Conservation (phyloP, 257 asterid genomes). For the Solanum chmielewskii region DNA sequence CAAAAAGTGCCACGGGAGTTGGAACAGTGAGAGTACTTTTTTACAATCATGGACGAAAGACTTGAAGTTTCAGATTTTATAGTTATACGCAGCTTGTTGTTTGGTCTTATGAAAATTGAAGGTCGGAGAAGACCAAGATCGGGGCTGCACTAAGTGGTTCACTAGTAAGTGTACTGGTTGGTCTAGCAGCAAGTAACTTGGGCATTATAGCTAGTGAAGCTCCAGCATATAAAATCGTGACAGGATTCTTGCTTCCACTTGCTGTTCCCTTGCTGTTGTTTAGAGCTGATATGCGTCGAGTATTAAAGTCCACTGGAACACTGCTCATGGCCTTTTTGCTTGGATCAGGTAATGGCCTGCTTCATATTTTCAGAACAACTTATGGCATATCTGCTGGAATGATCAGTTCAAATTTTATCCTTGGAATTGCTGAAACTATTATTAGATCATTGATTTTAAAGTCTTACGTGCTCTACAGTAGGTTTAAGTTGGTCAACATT, state of each 20-base stretch:
- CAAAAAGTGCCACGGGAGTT: not conserved
- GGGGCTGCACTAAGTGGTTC: slow-evolving; percentile 91
- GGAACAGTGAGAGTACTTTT: not conserved
- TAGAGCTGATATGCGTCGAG: slow-evolving; percentile 82
- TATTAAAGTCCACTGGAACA: slow-evolving; percentile 66
- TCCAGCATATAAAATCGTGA: slow-evolving; percentile 63
- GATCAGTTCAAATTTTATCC: not conserved
- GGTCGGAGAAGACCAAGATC: slow-evolving; percentile 86
- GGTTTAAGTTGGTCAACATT: not conserved
- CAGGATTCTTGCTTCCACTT: slow-evolving; percentile 63
- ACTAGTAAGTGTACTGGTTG: slow-evolving; percentile 63
- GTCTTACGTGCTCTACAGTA: not conserved
- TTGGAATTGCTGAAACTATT: not conserved
- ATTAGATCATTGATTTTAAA: not conserved
- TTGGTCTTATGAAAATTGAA: slow-evolving; percentile 8
- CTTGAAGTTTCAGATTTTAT: not conserved
- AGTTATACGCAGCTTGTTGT: not conserved
- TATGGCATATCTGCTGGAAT: not conserved
- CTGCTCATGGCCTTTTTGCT: slow-evolving; percentile 76
- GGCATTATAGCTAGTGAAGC: slow-evolving; percentile 72
- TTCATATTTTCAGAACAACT: not conserved
- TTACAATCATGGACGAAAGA: not conserved
- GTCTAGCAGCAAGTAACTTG: slow-evolving; percentile 78
- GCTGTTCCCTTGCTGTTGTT: slow-evolving; percentile 83
- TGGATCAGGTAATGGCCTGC: slow-evolving; percentile 59